These are phyloP conservation scores for Pharnaceum exiguum DNA, from an alignment of 148 eudicot species.

Conservation along the genomic window DNA sequence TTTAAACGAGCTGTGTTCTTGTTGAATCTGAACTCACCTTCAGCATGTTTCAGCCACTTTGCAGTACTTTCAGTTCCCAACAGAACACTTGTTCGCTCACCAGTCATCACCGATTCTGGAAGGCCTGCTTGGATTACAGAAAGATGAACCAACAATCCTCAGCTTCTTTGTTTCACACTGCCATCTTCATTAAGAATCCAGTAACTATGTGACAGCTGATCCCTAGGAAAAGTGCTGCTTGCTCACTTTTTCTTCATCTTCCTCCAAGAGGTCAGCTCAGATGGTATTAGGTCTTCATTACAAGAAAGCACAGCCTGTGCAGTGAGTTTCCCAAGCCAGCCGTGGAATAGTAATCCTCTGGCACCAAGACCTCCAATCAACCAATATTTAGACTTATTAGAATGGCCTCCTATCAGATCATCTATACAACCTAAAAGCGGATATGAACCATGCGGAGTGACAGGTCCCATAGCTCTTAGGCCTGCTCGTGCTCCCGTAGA, in stretches of 20 bases:
- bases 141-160: too few relatives aligned
- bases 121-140: too few relatives aligned
- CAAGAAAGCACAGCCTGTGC: slow-evolving; percentile 70
- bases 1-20: too few relatives aligned
- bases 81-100: too few relatives aligned
- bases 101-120: too few relatives aligned
- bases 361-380: slow-evolving; percentile 86
- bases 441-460: slow-evolving; percentile 73
- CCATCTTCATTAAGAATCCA: too few relatives aligned
- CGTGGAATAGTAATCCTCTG: slow-evolving; percentile 86
- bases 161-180: too few relatives aligned
- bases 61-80: too few relatives aligned
- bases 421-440: slow-evolving; percentile 80
- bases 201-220: too few relatives aligned
- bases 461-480: slow-evolving; percentile 90
- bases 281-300: slow-evolving; percentile 57
- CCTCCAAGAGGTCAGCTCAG: slow-evolving; percentile 76
- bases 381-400: slow-evolving; percentile 64
- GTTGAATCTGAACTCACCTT: too few relatives aligned
- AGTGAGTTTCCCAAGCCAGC: slow-evolving; percentile 79
- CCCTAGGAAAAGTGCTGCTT: too few relatives aligned
- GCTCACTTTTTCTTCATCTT: slow-evolving; percentile 19
- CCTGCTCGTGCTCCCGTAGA: slow-evolving; percentile 66
- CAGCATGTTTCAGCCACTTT: too few relatives aligned
- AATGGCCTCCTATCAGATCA: slow-evolving; percentile 32